Base-by-base conservation (phyloP, 2,329 filamentous ascomycete species). In the Zymoseptoria crescenta region DNA sequence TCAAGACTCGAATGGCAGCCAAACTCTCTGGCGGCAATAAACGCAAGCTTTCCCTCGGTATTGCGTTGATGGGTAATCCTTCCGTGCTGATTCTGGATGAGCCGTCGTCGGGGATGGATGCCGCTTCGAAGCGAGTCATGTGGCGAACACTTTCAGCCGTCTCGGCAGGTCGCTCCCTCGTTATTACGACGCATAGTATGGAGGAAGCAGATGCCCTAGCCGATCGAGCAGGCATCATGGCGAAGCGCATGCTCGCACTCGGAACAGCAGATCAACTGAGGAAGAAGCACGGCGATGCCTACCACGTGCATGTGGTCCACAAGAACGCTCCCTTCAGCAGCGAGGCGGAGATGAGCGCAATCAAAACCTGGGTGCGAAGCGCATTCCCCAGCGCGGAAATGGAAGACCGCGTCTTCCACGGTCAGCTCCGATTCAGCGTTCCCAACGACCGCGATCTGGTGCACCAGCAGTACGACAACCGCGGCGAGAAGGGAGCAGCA, bases 171-270 rank as follows among this genome's bases (percentile, higher is more conserved):
- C 83, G 92, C n/a, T 89, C 87, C 0, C 83, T 96, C 16, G 79
- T 97, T 1, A 81, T 97, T 19, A 96, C 93, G 0, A 96, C 93
- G 0, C 93, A 97, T 73, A 89, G 85, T 54, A 96, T 96, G 91
- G 92, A 96, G 72, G 93, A 96, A 75, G 93, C 92, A 0, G 91
- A 96, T 69, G 91, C 91, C 0, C 80, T 97, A 2, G 92, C 92
- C 0, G 85, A 85, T 29, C 82, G 91, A 1, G 91, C 88, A 0
- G 93, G 91, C 10, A 96, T 97, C 65, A 85, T 97, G 75, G 89
- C 91, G 8, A 83, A 84, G 66, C 82, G 86, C 30, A 95, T 96
- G 91, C 80, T 96, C 21, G 92, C 91, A 0, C 79, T 94, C 8
- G 92, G 92, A 3, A 88, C 86, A 0, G 87, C 86, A 0, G 85